phyloP scores from a whole-genome alignment of 352 stramenopile genomes.

The Halophytophthora batemanensis region DNA sequence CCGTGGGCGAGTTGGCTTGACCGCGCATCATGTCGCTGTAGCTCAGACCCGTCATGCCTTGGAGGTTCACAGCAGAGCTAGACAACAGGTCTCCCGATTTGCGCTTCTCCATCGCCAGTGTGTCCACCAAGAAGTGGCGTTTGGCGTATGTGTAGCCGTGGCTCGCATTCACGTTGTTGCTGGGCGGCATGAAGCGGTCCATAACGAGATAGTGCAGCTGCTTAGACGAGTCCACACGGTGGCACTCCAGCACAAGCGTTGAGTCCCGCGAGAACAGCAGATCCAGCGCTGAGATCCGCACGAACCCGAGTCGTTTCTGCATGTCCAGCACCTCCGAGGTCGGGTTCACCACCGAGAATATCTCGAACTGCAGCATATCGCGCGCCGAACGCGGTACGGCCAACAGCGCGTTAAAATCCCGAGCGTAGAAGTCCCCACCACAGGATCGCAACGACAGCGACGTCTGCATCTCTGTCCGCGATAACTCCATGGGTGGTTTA shows the following conservation, averaged over 20 bases:
- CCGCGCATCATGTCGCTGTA: conserved; percentile 67
- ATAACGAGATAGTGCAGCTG: conserved; percentile 73
- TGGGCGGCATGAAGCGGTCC: conserved; percentile 63
- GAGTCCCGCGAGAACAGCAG: conserved; percentile 73
- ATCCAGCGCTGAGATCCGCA: conserved; percentile 68
- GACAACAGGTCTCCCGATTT: conserved; percentile 34
- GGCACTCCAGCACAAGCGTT: conserved; percentile 70
- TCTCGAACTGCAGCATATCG: conserved; percentile 77
- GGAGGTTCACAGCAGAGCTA: conserved; percentile 25
- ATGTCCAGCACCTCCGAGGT: conserved; percentile 46
- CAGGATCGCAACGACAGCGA: conserved; percentile 65
- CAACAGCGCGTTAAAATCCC: conserved; percentile 75
- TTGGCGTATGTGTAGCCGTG: conserved; percentile 82
- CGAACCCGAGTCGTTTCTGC: conserved; percentile 73
- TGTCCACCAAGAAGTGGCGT: conserved; percentile 78
- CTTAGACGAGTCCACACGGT: conserved; percentile 36
- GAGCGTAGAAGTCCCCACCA: conserved; percentile 68
- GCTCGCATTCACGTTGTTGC: conserved; percentile 57
- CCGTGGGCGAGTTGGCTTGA: conserved; percentile 42
- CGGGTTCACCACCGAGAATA: conserved; percentile 63
- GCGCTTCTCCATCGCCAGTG: conserved; percentile 49
- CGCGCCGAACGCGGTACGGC: conserved; percentile 61
- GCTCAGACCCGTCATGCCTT: conserved; percentile 27
- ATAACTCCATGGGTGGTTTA: conserved; percentile 52
- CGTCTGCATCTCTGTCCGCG: conserved; percentile 74